Evolutionary conservation across 306 rosid genomes (phyloP), one percentile per base, ranked within the genome.

Genomic region (Coriaria nepalensis): DNA sequence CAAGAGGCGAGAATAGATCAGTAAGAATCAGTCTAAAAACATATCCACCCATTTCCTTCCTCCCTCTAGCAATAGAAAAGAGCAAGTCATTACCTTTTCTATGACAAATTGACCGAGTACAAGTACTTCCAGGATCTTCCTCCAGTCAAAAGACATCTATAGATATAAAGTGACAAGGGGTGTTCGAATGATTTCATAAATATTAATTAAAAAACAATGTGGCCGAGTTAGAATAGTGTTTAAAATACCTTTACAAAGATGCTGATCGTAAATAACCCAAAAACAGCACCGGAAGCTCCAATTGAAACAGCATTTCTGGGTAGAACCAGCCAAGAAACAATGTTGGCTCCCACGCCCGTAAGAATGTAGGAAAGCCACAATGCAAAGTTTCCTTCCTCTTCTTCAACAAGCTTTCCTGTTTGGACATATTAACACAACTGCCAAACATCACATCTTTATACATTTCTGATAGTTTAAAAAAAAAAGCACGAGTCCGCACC

Each of bases 231-330:
- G 2, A 1, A 3, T 20, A 43, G 6, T 45, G 44, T 15, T 48
- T 8, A 12, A 35, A 40, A 33, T 71, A 90, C 95, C 98, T 90
- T 85, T 47, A 81, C 93, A 50, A 90, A 82, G 38, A 90, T 87
- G 52, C 95, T 90, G 50, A 90, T 82, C 4, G 95, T 71, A 72
- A 90, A 90, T 58, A 85, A 67, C 53, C 95, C 94, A 50, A 82
- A 90, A 67, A 85, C 95, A 56, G 98, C 98, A 64, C 98, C 98
- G 47, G 98, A 90, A 64, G 98, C 98, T 60, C 98, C 95, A 37
- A 85, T 82, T 2, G 95, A 90, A 46, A 90, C 92, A 34, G 87
- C 63, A 73, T 78, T 85, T 66, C 92, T 77, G 4, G 98, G 98
- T 67, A 85, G 77, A 77, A 85, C 59, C 59, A 90, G 66, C 94